Percentiles rank a stretch among this genome's conserved stretches.
phyloP scores from a whole-genome alignment of 768 basidiomycete genomes.

The Termitomyces sp. region DNA sequence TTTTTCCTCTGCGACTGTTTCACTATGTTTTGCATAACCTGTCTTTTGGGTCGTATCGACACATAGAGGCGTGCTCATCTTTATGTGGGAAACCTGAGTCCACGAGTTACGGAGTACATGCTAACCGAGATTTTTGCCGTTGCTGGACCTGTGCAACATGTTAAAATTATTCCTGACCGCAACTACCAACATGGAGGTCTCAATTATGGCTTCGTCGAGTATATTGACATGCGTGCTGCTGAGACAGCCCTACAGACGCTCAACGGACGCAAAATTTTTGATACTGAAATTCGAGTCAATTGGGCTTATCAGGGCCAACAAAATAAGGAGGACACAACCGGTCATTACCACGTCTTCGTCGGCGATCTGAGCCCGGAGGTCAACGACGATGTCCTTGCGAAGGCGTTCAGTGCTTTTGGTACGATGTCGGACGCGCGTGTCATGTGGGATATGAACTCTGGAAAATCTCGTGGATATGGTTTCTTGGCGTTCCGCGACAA shows the following conservation, averaged over 20 bases:
- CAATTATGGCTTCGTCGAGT: slow-evolving; percentile 99
- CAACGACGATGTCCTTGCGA: slow-evolving; percentile 93
- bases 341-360: slow-evolving; percentile 98
- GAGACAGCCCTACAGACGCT: slow-evolving; percentile 98
- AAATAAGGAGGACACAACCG: slow-evolving; percentile 98
- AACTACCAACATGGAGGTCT: slow-evolving; percentile 99
- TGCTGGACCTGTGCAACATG: slow-evolving; percentile 95
- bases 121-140: slow-evolving; percentile 96
- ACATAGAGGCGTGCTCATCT: slow-evolving; percentile 87
- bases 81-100: slow-evolving; percentile 97
- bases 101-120: slow-evolving; percentile 98
- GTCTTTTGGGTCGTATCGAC: slow-evolving; percentile 18
- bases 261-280: slow-evolving; percentile 99
- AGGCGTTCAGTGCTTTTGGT: slow-evolving; percentile 97
- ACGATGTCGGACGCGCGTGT: slow-evolving; percentile 96
- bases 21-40: slow-evolving; percentile 20
- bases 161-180: slow-evolving; percentile 99
- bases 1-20: slow-evolving; percentile 20
- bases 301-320: slow-evolving; percentile 99
- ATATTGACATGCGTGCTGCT: slow-evolving; percentile 96
- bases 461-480: slow-evolving; percentile 96
- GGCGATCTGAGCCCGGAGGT: slow-evolving; percentile 99
- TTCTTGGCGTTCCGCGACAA: slow-evolving; percentile 99
- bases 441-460: slow-evolving; percentile 99
- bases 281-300: slow-evolving; percentile 98